Evolutionary conservation across 306 rosid species (phyloP).

Genomic region (Casuarina equisetifolia): DNA sequence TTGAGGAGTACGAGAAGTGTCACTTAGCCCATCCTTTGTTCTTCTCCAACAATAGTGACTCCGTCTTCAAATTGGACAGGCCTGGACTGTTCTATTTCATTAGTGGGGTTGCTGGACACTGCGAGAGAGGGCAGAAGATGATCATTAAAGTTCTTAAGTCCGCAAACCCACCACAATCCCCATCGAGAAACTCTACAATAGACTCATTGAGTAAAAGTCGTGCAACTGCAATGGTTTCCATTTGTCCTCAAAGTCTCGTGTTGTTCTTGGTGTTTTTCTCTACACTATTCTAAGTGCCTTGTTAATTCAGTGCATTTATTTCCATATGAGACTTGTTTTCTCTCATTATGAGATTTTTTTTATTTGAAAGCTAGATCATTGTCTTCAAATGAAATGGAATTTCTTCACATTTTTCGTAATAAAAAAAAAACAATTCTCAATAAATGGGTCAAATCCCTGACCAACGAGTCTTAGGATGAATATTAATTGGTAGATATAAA

Average conservation of each 20-base stretch:
- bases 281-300: too few relatives aligned
- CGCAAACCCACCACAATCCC: slow-evolving; percentile 37
- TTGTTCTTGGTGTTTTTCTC: slow-evolving; percentile 22
- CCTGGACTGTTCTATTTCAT: slow-evolving; percentile 80
- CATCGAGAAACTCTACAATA: slow-evolving; percentile 13
- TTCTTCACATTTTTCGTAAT: too few relatives aligned
- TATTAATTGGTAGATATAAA: too few relatives aligned
- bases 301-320: too few relatives aligned
- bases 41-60: slow-evolving; percentile 64
- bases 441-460: too few relatives aligned
- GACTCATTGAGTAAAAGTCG: background rate
- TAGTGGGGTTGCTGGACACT: slow-evolving; percentile 82
- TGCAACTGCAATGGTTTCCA: slow-evolving; percentile 27
- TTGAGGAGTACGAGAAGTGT: slow-evolving; percentile 65
- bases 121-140: slow-evolving; percentile 67
- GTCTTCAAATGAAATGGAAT: too few relatives aligned
- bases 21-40: slow-evolving; percentile 52
- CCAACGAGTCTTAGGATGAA: too few relatives aligned
- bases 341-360: too few relatives aligned
- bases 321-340: too few relatives aligned
- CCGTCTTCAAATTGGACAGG: slow-evolving; percentile 40
- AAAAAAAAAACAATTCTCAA: too few relatives aligned
- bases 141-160: slow-evolving; percentile 68
- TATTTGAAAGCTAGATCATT: too few relatives aligned
- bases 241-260: slow-evolving; percentile 17